These are phyloP conservation scores for Neofusicoccum umdonicola DNA, from an alignment of 2,329 filamentous ascomycete species.

Conservation along the genomic window DNA sequence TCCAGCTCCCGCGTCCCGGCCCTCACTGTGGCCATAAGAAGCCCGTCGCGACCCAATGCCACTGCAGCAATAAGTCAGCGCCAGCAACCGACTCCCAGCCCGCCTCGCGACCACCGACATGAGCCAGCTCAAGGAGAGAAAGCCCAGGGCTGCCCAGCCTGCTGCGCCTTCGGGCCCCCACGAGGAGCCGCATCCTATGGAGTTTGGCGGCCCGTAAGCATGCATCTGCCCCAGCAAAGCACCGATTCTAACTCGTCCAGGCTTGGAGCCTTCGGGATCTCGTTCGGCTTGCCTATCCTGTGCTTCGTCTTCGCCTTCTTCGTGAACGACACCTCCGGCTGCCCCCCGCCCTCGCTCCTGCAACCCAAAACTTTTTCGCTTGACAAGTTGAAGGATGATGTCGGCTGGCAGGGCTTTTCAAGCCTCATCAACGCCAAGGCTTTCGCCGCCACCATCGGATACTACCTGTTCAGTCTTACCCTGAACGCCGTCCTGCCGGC, in stretches of 20 bases:
- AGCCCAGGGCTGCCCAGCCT: background rate
- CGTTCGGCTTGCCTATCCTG: slow-evolving; percentile 74
- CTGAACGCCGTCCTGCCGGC: slow-evolving; percentile 77
- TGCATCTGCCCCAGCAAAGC: background rate
- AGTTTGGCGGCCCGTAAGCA: slow-evolving; percentile 19
- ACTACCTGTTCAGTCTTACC: slow-evolving; percentile 73
- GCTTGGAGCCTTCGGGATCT: slow-evolving; percentile 72
- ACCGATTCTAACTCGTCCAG: slow-evolving; percentile 44
- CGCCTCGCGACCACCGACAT: background rate
- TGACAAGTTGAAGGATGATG: slow-evolving; percentile 71
- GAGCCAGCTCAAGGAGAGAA: slow-evolving; percentile 10
- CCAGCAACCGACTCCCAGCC: no score
- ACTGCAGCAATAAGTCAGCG: background rate
- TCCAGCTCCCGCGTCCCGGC: background rate
- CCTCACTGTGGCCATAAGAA: background rate
- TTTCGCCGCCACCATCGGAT: slow-evolving; percentile 68
- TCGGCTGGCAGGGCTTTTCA: slow-evolving; percentile 76
- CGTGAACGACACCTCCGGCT: slow-evolving; percentile 91
- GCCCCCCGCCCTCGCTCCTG: slow-evolving; percentile 79
- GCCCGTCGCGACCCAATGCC: background rate
- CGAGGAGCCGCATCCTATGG: slow-evolving; percentile 15
- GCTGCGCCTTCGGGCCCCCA: background rate
- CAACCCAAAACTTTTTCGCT: slow-evolving; percentile 69
- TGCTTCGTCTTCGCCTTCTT: slow-evolving; percentile 78
- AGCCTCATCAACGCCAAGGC: slow-evolving; percentile 70